Base-by-base conservation (phyloP, 2,329 filamentous ascomycete genomes). In the Phialemoniopsis sp. region DNA sequence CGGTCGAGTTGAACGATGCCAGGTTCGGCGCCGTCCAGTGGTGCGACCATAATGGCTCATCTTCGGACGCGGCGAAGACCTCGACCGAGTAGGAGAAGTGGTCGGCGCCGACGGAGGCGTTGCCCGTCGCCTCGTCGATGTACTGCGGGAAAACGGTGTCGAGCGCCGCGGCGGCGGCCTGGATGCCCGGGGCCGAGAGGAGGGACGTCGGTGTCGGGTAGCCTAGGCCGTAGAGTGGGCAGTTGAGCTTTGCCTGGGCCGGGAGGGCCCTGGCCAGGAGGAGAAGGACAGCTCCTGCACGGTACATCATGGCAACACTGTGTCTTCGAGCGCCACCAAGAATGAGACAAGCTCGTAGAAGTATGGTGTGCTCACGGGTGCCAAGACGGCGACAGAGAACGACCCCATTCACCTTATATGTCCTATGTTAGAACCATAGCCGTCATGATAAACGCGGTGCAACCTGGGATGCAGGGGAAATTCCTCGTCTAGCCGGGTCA, bases 1-100 rank as follows among this genome's bases (percentile, higher is more conserved):
- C 56, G 1, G 53, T 53, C 3, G 55, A 53, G 40, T 59, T 58
- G 35, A 47, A 35, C 8, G 32, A 43, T 15, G 37, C 37, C 31
- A 62, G 37, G 40, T 56, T 57, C 12, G 52, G 50, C 3, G 58
- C 57, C 3, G 59, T 62, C 47, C 48, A 51, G 41, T 51, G 48
- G 38, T 43, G 50, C 16, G 43, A 40, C 47, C 47, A 52, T 5
- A 61, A 29, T 6, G 55, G 52, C 21, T 41, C 37, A 28, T 52
- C 44, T 19, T 57, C 53, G 13, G 42, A 48, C 0, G 46, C 51
- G 1, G 55, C 46, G 34, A 59, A 61, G 5, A 60, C 55, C 36
- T 60, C 51, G 33, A 58, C 53, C 1, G 56, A 52, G 34, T 60
- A 61, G 1, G 58, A 61, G 42, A 56, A 53, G 17, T 35, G 31